Base-by-base conservation (phyloP, 306 rosid species). In the Quercus gilva region DNA sequence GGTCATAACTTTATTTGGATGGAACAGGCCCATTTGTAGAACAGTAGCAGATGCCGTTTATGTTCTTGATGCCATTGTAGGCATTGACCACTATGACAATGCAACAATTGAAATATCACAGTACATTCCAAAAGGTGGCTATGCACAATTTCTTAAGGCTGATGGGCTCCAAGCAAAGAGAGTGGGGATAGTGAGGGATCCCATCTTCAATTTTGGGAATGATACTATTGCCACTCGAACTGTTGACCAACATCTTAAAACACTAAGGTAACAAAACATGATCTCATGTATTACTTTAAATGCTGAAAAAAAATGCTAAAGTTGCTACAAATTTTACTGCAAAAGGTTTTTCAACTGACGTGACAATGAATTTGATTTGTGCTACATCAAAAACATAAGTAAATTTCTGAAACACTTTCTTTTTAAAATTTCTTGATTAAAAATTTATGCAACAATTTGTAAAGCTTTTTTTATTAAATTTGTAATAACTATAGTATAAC, bases 51-150 rank as follows among this genome's bases (percentile, higher is more conserved):
- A 91, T 84, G 87, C 87, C 0, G 86, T 80, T 31, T 41, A 81
- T 74, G 90, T 91, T 78, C 92, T 91, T 60, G 92, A 88, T 3
- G 83, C 28, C 17, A 88, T 88, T 73, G 88, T 58, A 19, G 92
- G 92, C 69, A 15, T 45, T 10, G 90, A 87, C 63, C 9, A 31
- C 59, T 69, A 84, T 4, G 90, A 90, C 51, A 64, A 33, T 4
- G 85, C 87, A 59, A 77, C 83, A 31, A 76, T 57, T 19, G 53
- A 45, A 69, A 59, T 26, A 11, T 87, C 86, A 31, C 76, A 77
- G 17, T 76, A 78, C 73, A 84, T 87, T 82, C 90, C 91, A 1
- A 55, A 8, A 11, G 88, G 86, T 25, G 90, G 90, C 20, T 89
- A 64, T 55, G 80, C 53, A 8, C 76, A 69, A 55, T 81, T 26